phyloP scores from a whole-genome alignment of 306 rosid species.

The Sophora flavescens region DNA sequence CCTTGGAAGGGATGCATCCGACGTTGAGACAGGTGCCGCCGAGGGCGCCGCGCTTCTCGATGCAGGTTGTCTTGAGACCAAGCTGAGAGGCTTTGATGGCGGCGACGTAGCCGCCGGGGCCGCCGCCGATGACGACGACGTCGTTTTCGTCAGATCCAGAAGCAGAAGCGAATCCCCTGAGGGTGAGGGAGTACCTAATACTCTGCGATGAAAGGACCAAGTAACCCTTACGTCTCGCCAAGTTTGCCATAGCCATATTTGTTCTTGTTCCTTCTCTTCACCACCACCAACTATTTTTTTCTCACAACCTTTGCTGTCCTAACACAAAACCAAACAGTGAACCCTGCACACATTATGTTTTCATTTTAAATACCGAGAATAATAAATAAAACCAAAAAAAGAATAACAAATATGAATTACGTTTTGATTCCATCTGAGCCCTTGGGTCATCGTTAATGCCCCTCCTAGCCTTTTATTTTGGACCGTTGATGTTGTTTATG shows the following conservation, averaged over 20 bases:
- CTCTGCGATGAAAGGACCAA: constrained; percentile 62
- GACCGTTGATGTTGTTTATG: constrained; percentile 44
- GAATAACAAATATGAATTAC: neutral
- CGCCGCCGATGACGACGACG: constrained; percentile 97
- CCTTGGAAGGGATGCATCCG: constrained; percentile 99
- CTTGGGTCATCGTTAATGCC: neutral
- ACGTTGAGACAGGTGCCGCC: constrained; percentile 99
- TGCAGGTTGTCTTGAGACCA: constrained; percentile 95
- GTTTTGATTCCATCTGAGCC: constrained; percentile 21
- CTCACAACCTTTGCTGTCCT: constrained; percentile 40
- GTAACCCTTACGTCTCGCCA: constrained; percentile 86
- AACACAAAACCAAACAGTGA: neutral
- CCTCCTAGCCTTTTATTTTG: neutral
- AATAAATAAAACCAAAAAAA: too few relatives aligned
- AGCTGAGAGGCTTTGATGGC: constrained; percentile 98
- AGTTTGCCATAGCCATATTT: constrained; percentile 70
- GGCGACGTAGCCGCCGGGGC: constrained; percentile 98
- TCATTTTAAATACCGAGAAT: neutral
- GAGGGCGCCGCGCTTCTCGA: constrained; percentile 97
- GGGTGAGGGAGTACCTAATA: constrained; percentile 55
- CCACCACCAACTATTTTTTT: neutral
- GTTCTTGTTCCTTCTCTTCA: constrained; percentile 33
- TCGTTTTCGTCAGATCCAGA: constrained; percentile 94
- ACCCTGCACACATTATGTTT: neutral
- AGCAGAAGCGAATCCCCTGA: constrained; percentile 79